A percentile compares a stretch with the other conserved stretches of the same genome.
Evolutionary conservation across 2,329 filamentous ascomycete species (phyloP).

Genomic region (Mycogone perniciosa): DNA sequence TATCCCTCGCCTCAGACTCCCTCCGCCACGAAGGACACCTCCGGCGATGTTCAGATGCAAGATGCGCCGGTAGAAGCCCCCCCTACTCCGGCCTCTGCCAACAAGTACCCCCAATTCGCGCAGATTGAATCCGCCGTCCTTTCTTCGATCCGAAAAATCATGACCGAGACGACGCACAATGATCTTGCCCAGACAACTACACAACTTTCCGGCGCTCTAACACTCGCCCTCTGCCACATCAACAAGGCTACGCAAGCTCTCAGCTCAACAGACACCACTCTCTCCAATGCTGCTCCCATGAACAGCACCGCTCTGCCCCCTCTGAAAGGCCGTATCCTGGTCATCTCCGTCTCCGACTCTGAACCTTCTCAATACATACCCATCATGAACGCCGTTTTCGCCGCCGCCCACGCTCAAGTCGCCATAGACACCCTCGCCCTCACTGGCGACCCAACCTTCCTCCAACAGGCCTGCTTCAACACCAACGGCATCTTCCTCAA

Average conservation of each 20-base stretch:
- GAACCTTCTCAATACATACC: constrained; percentile 92
- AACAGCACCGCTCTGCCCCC: constrained; percentile 25
- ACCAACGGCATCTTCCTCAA: constrained; percentile 52
- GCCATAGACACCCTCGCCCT: constrained; percentile 90
- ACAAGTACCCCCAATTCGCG: constrained; percentile 91
- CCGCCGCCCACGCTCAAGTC: constrained; percentile 79
- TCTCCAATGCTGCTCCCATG: constrained; percentile 8
- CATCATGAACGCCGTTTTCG: constrained; percentile 98
- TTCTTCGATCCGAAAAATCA: constrained; percentile 64
- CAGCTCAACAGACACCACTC: constrained; percentile 37
- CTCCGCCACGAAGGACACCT: constrained; percentile 21
- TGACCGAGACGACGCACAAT: constrained; percentile 58
- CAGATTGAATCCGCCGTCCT: constrained; percentile 78
- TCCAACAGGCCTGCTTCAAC: constrained; percentile 77
- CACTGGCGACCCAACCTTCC: constrained; percentile 77
- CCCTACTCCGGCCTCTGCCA: constrained; percentile 47
- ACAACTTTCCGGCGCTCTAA: constrained; percentile 84
- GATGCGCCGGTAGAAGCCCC: constrained; percentile 33
- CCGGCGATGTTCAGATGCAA: constrained; percentile 54
- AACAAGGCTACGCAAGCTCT: constrained; percentile 70
- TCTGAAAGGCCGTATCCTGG: constrained; percentile 62
- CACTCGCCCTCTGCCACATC: constrained; percentile 82
- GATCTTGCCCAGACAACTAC: constrained; percentile 72
- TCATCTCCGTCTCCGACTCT: constrained; percentile 79
- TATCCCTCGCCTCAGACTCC: constrained; percentile 55